A percentile compares a stretch with the other conserved stretches of the same genome.
Evolutionary conservation across 176 grass and related monocot genomes (phyloP).

Genomic region (Phoenix dactylifera): DNA sequence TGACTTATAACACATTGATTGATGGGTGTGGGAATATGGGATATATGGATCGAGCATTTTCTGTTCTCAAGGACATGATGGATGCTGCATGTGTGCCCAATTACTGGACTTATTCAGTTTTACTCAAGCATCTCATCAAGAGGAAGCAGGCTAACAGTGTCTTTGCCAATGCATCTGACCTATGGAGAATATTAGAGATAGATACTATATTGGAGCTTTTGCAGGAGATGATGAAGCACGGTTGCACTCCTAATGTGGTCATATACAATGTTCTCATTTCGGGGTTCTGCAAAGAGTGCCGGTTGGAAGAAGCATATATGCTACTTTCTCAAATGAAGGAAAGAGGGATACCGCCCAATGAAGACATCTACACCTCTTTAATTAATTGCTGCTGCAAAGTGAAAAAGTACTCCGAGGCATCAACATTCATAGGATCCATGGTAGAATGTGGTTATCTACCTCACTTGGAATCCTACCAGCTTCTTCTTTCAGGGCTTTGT

Average conservation of each 20-base stretch:
- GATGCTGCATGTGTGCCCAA: slow-evolving; percentile 40
- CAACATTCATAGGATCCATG: slow-evolving; percentile 34
- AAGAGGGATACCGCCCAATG: slow-evolving; percentile 23
- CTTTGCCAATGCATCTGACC: slow-evolving; percentile 3
- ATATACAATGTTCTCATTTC: slow-evolving; percentile 32
- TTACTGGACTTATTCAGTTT: slow-evolving; percentile 33
- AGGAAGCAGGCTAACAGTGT: slow-evolving; percentile 22
- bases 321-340: slow-evolving; percentile 46
- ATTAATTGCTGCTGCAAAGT: slow-evolving; percentile 43
- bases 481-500: slow-evolving; percentile 44
- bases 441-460: slow-evolving; percentile 36
- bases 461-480: slow-evolving; percentile 37
- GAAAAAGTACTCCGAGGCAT: slow-evolving; percentile 34
- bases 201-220: slow-evolving; percentile 40
- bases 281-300: slow-evolving; percentile 35
- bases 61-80: slow-evolving; percentile 40
- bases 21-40: slow-evolving; percentile 33
- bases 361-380: slow-evolving; percentile 30
- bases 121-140: slow-evolving; percentile 44
- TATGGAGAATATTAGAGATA: slow-evolving; percentile 42
- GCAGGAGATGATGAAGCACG: slow-evolving; percentile 27
- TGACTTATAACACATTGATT: slow-evolving; percentile 51
- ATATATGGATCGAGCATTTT: slow-evolving; percentile 34
- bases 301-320: slow-evolving; percentile 31
- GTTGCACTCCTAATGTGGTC: slow-evolving; percentile 12